Evolutionary conservation across 2,329 filamentous ascomycete species (phyloP).

Genomic region (Cladosporium sp.): DNA sequence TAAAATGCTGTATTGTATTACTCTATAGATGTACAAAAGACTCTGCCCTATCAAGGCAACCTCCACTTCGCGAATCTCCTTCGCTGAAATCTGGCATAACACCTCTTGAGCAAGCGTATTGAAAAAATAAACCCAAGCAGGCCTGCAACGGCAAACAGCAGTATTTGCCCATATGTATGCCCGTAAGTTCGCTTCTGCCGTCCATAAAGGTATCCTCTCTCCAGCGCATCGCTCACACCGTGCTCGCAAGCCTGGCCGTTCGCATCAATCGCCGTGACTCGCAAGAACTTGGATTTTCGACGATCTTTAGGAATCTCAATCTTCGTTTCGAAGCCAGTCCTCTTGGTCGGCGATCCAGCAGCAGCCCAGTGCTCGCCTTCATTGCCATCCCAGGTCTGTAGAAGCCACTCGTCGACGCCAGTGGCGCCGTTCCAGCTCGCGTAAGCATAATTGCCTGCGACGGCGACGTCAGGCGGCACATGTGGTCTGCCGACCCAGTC

Average conservation of each 20-base stretch:
- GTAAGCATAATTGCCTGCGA: conserved; percentile 37
- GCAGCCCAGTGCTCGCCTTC: conserved; percentile 17
- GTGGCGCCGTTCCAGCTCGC: conserved; percentile 52
- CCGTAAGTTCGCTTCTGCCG: not conserved
- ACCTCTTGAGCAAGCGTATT: not conserved
- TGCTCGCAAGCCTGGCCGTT: conserved; percentile 20
- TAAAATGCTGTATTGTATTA: too few species aligned
- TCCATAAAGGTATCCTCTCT: conserved; percentile 4
- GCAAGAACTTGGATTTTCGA: conserved; percentile 20
- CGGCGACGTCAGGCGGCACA: conserved; percentile 29
- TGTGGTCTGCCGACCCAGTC: conserved; percentile 43
- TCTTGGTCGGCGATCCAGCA: conserved; percentile 14
- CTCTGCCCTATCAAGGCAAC: not conserved
- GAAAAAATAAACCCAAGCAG: not conserved
- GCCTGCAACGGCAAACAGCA: not conserved
- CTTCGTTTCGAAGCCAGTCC: conserved; percentile 39
- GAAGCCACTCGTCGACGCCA: conserved; percentile 44
- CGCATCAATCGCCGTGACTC: conserved; percentile 27
- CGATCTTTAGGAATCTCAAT: conserved; percentile 20
- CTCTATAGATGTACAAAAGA: too few species aligned
- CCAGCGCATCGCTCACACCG: conserved; percentile 17
- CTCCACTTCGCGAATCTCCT: conserved; percentile 4
- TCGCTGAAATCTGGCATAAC: not conserved
- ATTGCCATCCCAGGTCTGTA: conserved; percentile 30
- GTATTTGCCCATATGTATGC: not conserved